Base-by-base conservation (phyloP, 176 grass and related monocot genomes). In the Pontederia paniculata region DNA sequence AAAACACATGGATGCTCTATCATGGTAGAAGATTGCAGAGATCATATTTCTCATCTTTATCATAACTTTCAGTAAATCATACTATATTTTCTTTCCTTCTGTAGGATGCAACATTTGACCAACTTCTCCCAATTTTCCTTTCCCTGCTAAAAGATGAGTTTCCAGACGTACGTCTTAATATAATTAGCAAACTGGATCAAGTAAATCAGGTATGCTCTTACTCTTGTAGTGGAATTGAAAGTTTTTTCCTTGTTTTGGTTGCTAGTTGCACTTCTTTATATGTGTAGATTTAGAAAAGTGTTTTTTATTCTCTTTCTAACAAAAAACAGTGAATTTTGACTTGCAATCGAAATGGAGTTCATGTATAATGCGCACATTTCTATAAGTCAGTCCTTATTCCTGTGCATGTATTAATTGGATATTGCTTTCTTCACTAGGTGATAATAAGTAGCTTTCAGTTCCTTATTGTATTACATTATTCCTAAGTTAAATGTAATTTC, bases 121-220 rank as follows among this genome's bases (percentile, higher is more conserved):
- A 96, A 69, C 91, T 97, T 74, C 86, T 96, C 70, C 91, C 91
- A 52, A 84, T 97, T 78, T 97, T 97, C 64, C 91, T 97, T 57
- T 89, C 91, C 72, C 79, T 97, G 79, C 74, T 97, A 12, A 87
- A 97, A 72, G 91, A 89, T 55, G 91, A 97, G 45, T 97, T 97
- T 72, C 91, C 91, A 76, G 91, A 97, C 78, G 91, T 97, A 54
- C 82, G 91, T 58, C 79, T 97, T 41, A 89, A 90, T 69, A 90
- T 97, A 76, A 97, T 97, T 22, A 97, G 91, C 69, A 97, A 97
- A 74, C 86, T 97, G 21, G 89, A 95, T 77, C 84, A 95, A 85
- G 89, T 95, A 31, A 95, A 89, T 74, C 91, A 96, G 80, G 91
- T 84, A 1, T 52, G 48, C 57, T 12, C 15, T 10, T 51, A 59